Base-by-base conservation (phyloP, 2,329 filamentous ascomycete species). In the Fusarium tjaetaba region DNA sequence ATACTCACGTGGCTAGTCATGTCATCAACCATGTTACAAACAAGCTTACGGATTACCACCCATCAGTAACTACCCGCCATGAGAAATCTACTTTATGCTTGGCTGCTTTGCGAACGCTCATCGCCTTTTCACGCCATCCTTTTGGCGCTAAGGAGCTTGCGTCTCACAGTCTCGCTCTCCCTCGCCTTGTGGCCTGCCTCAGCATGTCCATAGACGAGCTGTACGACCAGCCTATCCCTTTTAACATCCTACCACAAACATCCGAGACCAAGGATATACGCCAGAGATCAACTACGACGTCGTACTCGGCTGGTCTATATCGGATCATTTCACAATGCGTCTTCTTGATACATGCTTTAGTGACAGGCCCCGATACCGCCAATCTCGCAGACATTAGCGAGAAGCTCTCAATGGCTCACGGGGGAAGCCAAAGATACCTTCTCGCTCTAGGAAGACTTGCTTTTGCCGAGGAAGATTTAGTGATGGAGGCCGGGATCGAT, bases 381-480 rank as follows among this genome's bases (percentile, higher is more conserved):
- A 80, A 84, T 51, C 72, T 82, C 11, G 84, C 84, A 26, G 89
- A 96, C 73, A 89, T 97, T 71, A 88, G 90, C 55, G 87, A 89
- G 55, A 97, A 96, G 80, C 85, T 97, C 10, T 86, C 88, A 0
- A 88, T 88, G 14, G 89, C 93, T 0, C 87, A 90, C 10, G 94
- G 94, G 7, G 93, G 92, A 1, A 89, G 90, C 58, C 94, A 97
- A 78, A 94, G 95, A 59, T 96, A 97, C 77, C 85, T 97, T 2
- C 89, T 98, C 15, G 90, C 91, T 5, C 84, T 99, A 49, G 95
- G 94, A 0, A 85, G 96, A 46, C 84, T 98, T n/a, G 94, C 94
- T 0, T 98, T 97, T 80, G 92, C 90, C 11, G 90, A 91, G 56
- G 94, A 97, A 70, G 92, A 94, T 36, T 82, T 93, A 14, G 88